Evolutionary conservation across 2,329 filamentous ascomycete genomes (phyloP).

Genomic region (Clarireedia paspali): DNA sequence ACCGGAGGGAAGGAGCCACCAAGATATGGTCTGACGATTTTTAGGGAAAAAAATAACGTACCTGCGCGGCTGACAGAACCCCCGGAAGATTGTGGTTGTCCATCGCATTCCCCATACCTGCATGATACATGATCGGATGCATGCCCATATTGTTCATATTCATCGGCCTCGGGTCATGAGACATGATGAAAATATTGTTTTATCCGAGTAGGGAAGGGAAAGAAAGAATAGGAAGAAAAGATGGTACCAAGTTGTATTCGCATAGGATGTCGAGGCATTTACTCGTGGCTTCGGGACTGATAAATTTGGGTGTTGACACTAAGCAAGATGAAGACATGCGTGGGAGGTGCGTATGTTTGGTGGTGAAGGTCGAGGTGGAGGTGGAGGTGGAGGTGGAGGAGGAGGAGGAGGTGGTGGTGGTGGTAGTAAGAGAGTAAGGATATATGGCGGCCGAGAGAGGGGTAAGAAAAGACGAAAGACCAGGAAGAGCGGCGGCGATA

Average conservation of each 20-base stretch:
- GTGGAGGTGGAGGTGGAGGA: too few species aligned
- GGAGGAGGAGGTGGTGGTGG: too few species aligned
- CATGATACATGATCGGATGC: constrained; percentile 22
- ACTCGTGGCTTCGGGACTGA: not conserved
- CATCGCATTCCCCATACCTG: constrained; percentile 3
- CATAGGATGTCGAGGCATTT: not conserved
- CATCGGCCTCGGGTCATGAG: constrained; percentile 16
- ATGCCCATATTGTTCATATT: constrained; percentile 20
- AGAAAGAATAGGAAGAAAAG: not conserved
- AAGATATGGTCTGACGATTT: not conserved
- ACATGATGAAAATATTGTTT: constrained; percentile 12
- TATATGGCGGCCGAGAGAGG: too few species aligned
- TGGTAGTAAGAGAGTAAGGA: too few species aligned
- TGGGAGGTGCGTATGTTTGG: too few species aligned
- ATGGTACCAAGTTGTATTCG: not conserved
- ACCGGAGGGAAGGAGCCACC: not conserved
- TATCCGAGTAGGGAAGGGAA: not conserved
- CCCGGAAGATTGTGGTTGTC: not conserved
- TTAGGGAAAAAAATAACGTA: constrained; percentile 9
- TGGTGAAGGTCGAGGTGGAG: too few species aligned
- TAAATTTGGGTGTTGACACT: too few species aligned
- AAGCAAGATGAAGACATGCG: too few species aligned
- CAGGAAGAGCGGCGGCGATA: too few species aligned
- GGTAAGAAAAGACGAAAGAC: too few species aligned
- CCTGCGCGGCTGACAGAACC: constrained; percentile 24